phyloP scores from a whole-genome alignment of 2,329 filamentous ascomycete species.

The Hymenotorrendiella dingleyae region DNA sequence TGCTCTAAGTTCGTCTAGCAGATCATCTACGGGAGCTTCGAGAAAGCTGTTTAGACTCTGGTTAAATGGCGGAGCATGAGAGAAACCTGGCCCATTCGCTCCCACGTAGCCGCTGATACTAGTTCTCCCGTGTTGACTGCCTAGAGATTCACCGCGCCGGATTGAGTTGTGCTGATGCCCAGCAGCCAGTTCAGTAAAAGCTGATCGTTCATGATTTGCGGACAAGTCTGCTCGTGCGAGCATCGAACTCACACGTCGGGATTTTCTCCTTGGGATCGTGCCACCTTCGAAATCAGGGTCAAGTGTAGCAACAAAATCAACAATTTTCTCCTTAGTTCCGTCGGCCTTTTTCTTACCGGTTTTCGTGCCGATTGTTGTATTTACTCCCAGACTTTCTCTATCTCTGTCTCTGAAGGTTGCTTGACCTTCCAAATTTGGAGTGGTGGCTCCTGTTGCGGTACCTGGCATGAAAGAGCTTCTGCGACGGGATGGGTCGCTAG shows the following conservation, averaged over 20 bases:
- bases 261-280: constrained; percentile 52
- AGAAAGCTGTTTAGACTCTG: constrained; percentile 54
- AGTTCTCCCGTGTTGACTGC: constrained; percentile 55
- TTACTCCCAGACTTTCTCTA: constrained; percentile 74
- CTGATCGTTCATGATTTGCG: constrained; percentile 71
- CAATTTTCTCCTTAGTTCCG: constrained; percentile 27
- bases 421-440: constrained; percentile 57
- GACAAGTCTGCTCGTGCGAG: constrained; percentile 82
- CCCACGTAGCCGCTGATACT: constrained; percentile 44
- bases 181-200: constrained; percentile 66
- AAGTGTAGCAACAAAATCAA: constrained; percentile 64
- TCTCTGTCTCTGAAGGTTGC: constrained; percentile 59
- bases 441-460: constrained; percentile 68
- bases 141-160: constrained; percentile 61
- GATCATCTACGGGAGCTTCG: constrained; percentile 62
- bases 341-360: constrained; percentile 20
- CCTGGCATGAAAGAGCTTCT: constrained; percentile 59
- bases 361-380: constrained; percentile 11
- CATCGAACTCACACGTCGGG: constrained; percentile 83
- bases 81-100: constrained; percentile 18
- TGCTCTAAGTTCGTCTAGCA: constrained; percentile 61
- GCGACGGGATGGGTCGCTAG: constrained; percentile 41
- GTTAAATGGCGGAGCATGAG: constrained; percentile 30
- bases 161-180: constrained; percentile 36
- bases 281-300: constrained; percentile 57